A percentile compares a stretch with the other conserved stretches of the same genome.
phyloP scores from a whole-genome alignment of 495 filamentous ascomycete species.

The Xylaria longipes region DNA sequence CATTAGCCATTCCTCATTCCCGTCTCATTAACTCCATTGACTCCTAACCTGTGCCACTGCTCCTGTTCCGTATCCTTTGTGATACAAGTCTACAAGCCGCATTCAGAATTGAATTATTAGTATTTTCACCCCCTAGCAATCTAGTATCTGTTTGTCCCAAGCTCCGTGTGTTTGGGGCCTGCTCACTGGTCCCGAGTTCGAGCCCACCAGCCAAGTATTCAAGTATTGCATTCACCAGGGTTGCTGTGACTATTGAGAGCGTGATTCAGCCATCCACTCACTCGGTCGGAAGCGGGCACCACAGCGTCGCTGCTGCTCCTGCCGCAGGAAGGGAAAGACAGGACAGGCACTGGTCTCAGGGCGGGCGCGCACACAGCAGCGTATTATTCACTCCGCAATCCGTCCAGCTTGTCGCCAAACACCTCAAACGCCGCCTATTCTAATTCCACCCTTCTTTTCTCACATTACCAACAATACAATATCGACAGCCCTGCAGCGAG shows the following conservation, averaged over 20 bases:
- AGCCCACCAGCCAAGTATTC: conserved; percentile 8
- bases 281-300: conserved; percentile 25
- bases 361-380: conserved; percentile 12
- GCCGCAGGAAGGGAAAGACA: background rate
- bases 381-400: conserved; percentile 14
- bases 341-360: background rate
- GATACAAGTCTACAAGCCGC: conserved; percentile 21
- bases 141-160: conserved; percentile 26
- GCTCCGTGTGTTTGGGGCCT: conserved; percentile 11
- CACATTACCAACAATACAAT: background rate
- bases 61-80: conserved; percentile 21
- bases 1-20: background rate
- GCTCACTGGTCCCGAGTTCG: conserved; percentile 17
- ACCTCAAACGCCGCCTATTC: background rate
- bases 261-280: conserved; percentile 30
- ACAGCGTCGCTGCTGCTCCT: conserved; percentile 1
- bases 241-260: conserved; percentile 28
- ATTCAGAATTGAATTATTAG: conserved; percentile 20
- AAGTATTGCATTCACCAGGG: conserved; percentile 21
- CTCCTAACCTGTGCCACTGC: conserved; percentile 6
- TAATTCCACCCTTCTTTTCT: background rate
- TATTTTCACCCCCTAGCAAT: conserved; percentile 7
- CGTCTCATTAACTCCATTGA: conserved; percentile 4
- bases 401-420: background rate
- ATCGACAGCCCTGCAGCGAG: conserved; percentile 10